These are phyloP conservation scores for Aspergillus fumigatus DNA, from an alignment of 2,329 filamentous ascomycete species.

Conservation along the genomic window DNA sequence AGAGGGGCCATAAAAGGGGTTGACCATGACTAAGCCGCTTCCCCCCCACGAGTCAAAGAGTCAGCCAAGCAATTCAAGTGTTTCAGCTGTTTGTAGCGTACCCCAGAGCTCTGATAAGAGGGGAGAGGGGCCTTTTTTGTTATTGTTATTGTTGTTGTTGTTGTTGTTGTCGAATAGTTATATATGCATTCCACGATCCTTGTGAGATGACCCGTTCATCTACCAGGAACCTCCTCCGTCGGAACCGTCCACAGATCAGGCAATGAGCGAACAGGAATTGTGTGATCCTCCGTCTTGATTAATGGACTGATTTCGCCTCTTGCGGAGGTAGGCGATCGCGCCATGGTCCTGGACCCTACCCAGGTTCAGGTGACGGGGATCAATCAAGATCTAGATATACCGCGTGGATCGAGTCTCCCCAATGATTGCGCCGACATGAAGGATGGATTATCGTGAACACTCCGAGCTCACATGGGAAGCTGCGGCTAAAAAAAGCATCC, in stretches of 20 bases:
- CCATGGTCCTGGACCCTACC: not conserved
- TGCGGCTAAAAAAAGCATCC: not conserved
- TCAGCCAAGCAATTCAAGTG: constrained; percentile 11
- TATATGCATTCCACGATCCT: too few relatives aligned
- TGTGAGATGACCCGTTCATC: not conserved
- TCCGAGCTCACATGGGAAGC: not conserved
- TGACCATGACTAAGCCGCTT: constrained; percentile 29
- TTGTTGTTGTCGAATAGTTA: too few relatives aligned
- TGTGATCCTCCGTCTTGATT: not conserved
- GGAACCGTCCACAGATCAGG: not conserved
- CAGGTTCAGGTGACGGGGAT: not conserved
- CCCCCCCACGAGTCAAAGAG: constrained; percentile 8
- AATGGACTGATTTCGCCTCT: not conserved
- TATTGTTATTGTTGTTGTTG: too few relatives aligned
- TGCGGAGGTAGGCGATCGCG: not conserved
- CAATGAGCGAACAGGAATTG: not conserved
- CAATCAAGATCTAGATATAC: not conserved
- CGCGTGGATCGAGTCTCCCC: not conserved
- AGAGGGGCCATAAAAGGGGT: constrained; percentile 33
- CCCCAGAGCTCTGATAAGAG: too few relatives aligned
- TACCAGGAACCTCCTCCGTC: not conserved
- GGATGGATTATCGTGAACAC: not conserved
- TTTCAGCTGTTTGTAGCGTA: constrained; percentile 6
- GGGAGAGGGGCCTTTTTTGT: too few relatives aligned
- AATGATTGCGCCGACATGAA: not conserved